Percentiles rank a stretch among this genome's conserved stretches.
Evolutionary conservation across 139 green algal species (phyloP).

Genomic region (Marvania coccoides): DNA sequence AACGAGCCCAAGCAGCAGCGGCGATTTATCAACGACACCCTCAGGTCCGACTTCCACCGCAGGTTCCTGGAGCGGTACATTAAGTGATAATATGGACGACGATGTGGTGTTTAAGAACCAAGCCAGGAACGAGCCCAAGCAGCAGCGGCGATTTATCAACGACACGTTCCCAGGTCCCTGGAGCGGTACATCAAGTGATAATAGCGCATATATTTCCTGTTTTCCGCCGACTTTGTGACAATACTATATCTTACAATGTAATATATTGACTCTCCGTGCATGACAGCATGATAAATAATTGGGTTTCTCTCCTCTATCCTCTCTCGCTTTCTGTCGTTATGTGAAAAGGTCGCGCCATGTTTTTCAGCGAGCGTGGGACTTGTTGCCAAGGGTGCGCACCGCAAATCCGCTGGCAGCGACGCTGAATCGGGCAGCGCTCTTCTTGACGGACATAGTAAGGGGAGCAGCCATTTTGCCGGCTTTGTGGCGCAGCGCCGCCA

Average conservation of each 20-base stretch:
- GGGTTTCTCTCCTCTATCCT: no score
- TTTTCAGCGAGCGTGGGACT: conserved; percentile 14
- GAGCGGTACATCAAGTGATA: conserved; percentile 92
- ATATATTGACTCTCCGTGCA: no score
- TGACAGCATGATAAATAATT: no score
- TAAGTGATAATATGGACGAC: conserved; percentile 38
- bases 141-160: conserved; percentile 93
- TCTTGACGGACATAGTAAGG: background rate
- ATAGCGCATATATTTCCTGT: no score
- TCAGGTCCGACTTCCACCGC: conserved; percentile 95
- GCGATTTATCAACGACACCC: conserved; percentile 98
- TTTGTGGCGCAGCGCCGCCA: background rate
- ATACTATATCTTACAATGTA: no score
- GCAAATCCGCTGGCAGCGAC: conserved; percentile 21
- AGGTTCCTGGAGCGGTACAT: conserved; percentile 93
- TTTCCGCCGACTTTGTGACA: no score
- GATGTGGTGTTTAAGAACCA: conserved; percentile 23
- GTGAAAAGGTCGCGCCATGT: no score
- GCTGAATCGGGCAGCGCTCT: background rate
- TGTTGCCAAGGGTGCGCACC: conserved; percentile 10
- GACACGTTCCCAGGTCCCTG: conserved; percentile 97
- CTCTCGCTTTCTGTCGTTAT: no score
- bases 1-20: conserved; percentile 84
- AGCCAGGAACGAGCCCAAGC: conserved; percentile 80
- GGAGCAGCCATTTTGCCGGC: background rate